Evolutionary conservation across 148 eudicot species (phyloP).

Genomic region (Chenopodium suecicum): DNA sequence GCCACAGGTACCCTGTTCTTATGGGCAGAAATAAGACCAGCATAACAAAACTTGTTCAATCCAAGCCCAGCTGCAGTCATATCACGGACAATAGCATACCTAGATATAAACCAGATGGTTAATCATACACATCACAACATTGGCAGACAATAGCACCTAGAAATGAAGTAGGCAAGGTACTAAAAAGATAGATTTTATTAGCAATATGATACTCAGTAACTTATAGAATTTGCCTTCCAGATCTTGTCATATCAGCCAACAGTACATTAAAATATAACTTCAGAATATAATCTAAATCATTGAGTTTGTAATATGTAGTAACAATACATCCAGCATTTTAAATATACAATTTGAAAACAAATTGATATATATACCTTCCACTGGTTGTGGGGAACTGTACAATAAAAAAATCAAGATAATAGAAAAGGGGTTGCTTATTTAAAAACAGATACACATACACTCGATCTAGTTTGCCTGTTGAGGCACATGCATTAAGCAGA

Average conservation of each 20-base stretch:
- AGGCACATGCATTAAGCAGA: constrained; percentile 87
- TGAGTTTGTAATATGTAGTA: neutral
- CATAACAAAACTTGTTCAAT: constrained; percentile 88
- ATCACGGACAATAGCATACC: constrained; percentile 91
- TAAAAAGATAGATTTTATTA: neutral
- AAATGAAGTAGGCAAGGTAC: constrained; percentile 8
- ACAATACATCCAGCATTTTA: neutral
- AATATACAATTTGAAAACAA: too few species aligned
- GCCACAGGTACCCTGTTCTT: constrained; percentile 56
- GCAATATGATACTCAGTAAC: neutral
- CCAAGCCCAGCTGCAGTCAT: constrained; percentile 99
- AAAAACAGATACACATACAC: constrained; percentile 57
- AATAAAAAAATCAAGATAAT: neutral
- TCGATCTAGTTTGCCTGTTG: constrained; percentile 72
- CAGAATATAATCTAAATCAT: neutral
- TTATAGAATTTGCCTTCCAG: neutral
- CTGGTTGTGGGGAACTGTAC: neutral
- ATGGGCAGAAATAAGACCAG: constrained; percentile 89
- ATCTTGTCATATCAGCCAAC: neutral
- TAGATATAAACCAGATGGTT: constrained; percentile 29
- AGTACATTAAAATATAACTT: neutral
- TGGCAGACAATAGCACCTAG: constrained; percentile 4
- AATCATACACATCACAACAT: neutral
- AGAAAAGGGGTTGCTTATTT: neutral
- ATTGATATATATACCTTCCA: too few species aligned